Base-by-base conservation (phyloP, 768 basidiomycete species). In the Rhodotorula graminis region DNA sequence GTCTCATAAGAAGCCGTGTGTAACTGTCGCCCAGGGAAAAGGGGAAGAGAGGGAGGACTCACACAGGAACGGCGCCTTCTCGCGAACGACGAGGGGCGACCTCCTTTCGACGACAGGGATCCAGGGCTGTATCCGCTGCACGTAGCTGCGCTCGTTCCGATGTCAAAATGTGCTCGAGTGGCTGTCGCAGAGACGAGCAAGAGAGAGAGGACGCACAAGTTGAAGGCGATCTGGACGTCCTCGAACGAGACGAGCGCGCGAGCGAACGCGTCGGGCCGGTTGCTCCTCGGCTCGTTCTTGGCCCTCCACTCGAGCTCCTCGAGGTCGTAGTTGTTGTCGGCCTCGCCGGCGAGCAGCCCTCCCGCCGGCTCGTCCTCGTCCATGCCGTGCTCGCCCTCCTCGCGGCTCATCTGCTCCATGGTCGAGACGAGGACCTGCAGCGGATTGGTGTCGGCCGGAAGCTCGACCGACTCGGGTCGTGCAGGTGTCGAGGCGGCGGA, bases 41-140 rank as follows among this genome's bases (percentile, higher is more conserved):
- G 37, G 37, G 9, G 37, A 37, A 37, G 37, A 37, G 37, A 37
- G 37, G 9, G 37, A 37, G 37, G 37, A 37, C 37, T 4, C 37
- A 37, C 37, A 75, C 37, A 75, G 59, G 56, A 75, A 75, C 1
- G 74, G 74, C 15, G 61, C 64, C 33, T 64, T 61, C n/a, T 60
- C 53, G 12, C 67, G 50, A 3, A 75, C 67, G 6, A 66, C 31
- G 8, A 75, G 50, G 3, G 74, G 47, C 10, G n/a, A 15, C 2
- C 70, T 55, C 29, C 58, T 33, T 29, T 68, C 67, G 31, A 71
- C 40, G 29, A 68, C 58, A 0, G 70, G 65, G 27, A 68, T 37
- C 74, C 74, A 75, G 6, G 69, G 74, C 33, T 75, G 70, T 19
- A 75, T 59, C 0, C 74, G 70, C 42, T 74, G 69, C 15, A 56